Evolutionary conservation across 192 early-diverging fungal genomes (phyloP), one percentile per base, ranked within the genome.

Genomic region (Coemansia sp.): DNA sequence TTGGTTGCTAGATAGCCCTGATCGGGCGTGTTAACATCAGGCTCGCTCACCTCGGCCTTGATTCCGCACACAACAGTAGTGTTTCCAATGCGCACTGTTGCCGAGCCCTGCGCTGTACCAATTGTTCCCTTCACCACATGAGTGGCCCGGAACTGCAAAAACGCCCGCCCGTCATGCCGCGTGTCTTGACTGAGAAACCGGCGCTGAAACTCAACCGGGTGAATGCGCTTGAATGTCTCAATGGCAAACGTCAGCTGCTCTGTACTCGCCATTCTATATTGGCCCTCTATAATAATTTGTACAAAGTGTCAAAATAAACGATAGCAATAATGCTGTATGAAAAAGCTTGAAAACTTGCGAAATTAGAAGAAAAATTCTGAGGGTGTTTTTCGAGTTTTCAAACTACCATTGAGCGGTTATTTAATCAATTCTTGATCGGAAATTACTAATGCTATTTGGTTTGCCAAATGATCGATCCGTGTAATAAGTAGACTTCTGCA

Each of bases 21-120:
- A 47, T 84, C 73, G 17, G 94, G 93, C 1, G 32, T 29, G 41
- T 81, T 83, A 23, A 93, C 71, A 22, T 81, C 76, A 24, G 96
- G 94, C 64, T 91, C 88, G 24, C 92, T 83, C 3, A 96, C 92
- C 76, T 97, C 93, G 19, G 92, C 95, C 72, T 98, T 98, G 57
- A 98, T 88, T 17, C 94, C 96, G 64, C 95, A 97, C 5, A 95
- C 83, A 14, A 94, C 90, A 10, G 90, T 94, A 2, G 94, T 96
- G 32, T 91, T 87, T 27, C 96, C 96, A 9, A 94, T 68, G 32
- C 91, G 85, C 38, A 95, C 90, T 73, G 93, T 90, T 8, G 93
- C 89, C 2, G 92, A 95, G 3, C 94, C 94, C 64, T 92, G 79
- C 11, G 92, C 88, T 3, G 91, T 95, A 59, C 84, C 82, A 32